phyloP scores from a whole-genome alignment of 2,329 filamentous ascomycete genomes.

The Annulohypoxylon truncatum region DNA sequence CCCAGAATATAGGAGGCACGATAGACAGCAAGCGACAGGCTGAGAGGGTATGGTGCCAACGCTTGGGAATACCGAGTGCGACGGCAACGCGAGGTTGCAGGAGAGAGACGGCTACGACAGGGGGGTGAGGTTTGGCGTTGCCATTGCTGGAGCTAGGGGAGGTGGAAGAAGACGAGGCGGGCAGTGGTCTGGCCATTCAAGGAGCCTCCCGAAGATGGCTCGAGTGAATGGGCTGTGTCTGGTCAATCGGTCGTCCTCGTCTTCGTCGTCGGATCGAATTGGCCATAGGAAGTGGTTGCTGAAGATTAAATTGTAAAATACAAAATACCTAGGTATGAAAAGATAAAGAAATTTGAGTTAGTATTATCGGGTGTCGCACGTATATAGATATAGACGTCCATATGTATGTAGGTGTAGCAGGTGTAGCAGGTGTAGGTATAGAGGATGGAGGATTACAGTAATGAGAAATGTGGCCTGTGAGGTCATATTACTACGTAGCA shows the following conservation, averaged over 20 bases:
- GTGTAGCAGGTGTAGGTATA: not conserved
- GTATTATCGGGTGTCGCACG: slow-evolving; percentile 20
- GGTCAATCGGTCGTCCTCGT: slow-evolving; percentile 17
- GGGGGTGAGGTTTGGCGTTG: slow-evolving; percentile 23
- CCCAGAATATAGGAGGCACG: slow-evolving; percentile 78
- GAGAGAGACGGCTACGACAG: slow-evolving; percentile 54
- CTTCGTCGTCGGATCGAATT: slow-evolving; percentile 23
- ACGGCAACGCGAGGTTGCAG: slow-evolving; percentile 83
- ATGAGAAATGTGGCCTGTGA: slow-evolving; percentile 37
- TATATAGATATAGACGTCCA: not conserved
- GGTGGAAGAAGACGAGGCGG: slow-evolving; percentile 10
- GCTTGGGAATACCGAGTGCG: slow-evolving; percentile 76
- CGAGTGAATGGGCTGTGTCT: slow-evolving; percentile 12
- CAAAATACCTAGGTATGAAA: not conserved
- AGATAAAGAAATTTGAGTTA: not conserved
- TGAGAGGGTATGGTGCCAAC: slow-evolving; percentile 80
- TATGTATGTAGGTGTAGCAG: not conserved
- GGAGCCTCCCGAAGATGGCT: slow-evolving; percentile 32
- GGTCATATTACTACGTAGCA: slow-evolving; percentile 39
- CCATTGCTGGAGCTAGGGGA: slow-evolving; percentile 25
- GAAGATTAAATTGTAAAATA: not conserved
- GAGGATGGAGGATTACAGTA: slow-evolving; percentile 13
- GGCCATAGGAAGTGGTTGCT: slow-evolving; percentile 30
- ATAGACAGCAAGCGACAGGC: slow-evolving; percentile 78
- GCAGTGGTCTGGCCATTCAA: slow-evolving; percentile 41